Percentiles rank a stretch among this genome's conserved stretches.
phyloP scores from a whole-genome alignment of 345 rosid species.

The Hibiscus trionum region DNA sequence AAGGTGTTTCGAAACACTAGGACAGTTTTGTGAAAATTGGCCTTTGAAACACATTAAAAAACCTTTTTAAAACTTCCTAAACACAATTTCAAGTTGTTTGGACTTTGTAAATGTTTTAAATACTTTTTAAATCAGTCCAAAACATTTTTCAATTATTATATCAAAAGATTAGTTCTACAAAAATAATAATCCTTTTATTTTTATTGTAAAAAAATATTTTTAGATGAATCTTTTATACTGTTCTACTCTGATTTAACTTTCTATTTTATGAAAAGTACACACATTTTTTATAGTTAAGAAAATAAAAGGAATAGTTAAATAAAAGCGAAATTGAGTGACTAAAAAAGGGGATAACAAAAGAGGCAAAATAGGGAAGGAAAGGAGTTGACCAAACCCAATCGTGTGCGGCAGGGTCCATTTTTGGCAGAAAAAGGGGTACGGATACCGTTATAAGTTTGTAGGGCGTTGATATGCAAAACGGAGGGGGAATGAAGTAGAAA shows the following conservation, averaged over 20 bases:
- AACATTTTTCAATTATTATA: too few species aligned
- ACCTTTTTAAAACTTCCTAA: too few species aligned
- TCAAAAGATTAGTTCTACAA: too few species aligned
- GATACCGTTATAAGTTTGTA: constrained; percentile 13
- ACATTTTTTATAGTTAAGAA: background rate
- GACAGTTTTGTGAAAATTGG: too few species aligned
- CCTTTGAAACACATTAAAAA: too few species aligned
- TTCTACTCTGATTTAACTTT: background rate
- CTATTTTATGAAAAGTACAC: background rate
- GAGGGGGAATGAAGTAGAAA: constrained; percentile 6
- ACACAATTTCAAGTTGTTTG: too few species aligned
- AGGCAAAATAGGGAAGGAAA: background rate
- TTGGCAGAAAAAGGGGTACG: constrained; percentile 15
- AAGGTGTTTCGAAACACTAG: too few species aligned
- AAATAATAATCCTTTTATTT: too few species aligned
- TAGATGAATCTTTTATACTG: background rate
- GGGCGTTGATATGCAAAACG: background rate
- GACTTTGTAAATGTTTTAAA: too few species aligned
- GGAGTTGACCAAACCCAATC: background rate
- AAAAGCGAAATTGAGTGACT: background rate
- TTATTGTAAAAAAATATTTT: too few species aligned
- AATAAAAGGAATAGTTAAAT: background rate
- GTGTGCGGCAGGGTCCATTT: constrained; percentile 3
- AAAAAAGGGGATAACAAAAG: background rate
- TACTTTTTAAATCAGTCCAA: too few species aligned